Evolutionary conservation across 2,329 filamentous ascomycete species (phyloP).

Genomic region (Pseudofabraea citricarpa): DNA sequence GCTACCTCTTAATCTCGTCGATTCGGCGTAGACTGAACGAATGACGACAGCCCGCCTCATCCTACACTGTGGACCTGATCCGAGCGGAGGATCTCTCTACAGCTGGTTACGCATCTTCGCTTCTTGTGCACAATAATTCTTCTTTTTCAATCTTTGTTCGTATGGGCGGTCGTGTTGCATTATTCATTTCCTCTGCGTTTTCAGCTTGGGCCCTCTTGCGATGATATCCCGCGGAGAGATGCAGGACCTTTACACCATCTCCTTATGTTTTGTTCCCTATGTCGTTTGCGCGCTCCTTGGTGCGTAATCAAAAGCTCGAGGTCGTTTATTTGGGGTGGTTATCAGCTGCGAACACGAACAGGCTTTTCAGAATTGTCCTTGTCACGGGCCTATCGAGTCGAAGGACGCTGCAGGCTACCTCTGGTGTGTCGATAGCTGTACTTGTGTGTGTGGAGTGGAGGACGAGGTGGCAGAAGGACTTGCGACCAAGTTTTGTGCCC

Average conservation of each 20-base stretch:
- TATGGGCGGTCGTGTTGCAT: slow-evolving; percentile 31
- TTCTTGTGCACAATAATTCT: slow-evolving; percentile 41
- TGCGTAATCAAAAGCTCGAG: slow-evolving; percentile 21
- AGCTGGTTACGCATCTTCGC: slow-evolving; percentile 25
- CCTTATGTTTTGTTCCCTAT: slow-evolving; percentile 15
- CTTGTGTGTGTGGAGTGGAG: slow-evolving; percentile 13
- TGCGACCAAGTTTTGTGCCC: slow-evolving; percentile 5
- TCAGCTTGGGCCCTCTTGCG: slow-evolving; percentile 26
- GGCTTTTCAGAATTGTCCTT: slow-evolving; percentile 17
- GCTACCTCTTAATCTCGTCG: slow-evolving; percentile 36
- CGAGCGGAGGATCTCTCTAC: slow-evolving; percentile 12
- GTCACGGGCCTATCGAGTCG: slow-evolving; percentile 13
- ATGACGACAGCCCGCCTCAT: slow-evolving; percentile 38
- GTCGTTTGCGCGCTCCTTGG: slow-evolving; percentile 16
- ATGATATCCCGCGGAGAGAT: slow-evolving; percentile 30
- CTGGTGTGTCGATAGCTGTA: slow-evolving; percentile 11
- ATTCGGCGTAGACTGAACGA: slow-evolving; percentile 41
- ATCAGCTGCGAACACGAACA: slow-evolving; percentile 12
- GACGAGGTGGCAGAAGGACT: slow-evolving; percentile 7
- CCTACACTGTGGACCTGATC: slow-evolving; percentile 11
- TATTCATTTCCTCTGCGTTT: slow-evolving; percentile 27
- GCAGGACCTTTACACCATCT: slow-evolving; percentile 19
- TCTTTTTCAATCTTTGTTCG: slow-evolving; percentile 28
- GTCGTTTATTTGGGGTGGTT: slow-evolving; percentile 21
- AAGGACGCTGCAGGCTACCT: slow-evolving; percentile 7